Percentiles rank a stretch among this genome's conserved stretches.
Conservation (phyloP, 1,139 yeast species). For the Meyerozyma elateridarum region DNA sequence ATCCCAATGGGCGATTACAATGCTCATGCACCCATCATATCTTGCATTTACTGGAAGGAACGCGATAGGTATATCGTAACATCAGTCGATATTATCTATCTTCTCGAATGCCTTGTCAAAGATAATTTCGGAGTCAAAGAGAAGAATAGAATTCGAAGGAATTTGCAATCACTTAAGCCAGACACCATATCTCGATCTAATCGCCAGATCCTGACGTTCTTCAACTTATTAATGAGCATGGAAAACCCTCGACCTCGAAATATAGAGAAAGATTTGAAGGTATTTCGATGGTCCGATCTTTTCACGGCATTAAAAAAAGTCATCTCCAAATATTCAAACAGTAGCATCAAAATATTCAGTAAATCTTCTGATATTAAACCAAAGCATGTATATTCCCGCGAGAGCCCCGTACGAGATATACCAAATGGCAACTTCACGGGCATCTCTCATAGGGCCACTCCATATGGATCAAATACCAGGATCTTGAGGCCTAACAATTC, state of each 20-base stretch:
- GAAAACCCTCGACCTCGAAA: slow-evolving; percentile 66
- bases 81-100: slow-evolving; percentile 58
- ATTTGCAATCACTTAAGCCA: slow-evolving; percentile 63
- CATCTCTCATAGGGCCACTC: too few species aligned
- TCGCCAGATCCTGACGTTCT: slow-evolving; percentile 43
- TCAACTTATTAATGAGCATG: slow-evolving; percentile 58
- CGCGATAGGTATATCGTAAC: slow-evolving; percentile 51
- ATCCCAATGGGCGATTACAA: slow-evolving; percentile 21
- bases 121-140: slow-evolving; percentile 61
- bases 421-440: too few species aligned
- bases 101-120: slow-evolving; percentile 55
- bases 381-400: slow-evolving; percentile 3
- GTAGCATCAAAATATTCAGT: too few species aligned
- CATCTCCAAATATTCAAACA: slow-evolving; percentile 50
- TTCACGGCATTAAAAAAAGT: slow-evolving; percentile 55
- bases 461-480: too few species aligned
- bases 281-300: slow-evolving; percentile 56
- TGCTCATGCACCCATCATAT: slow-evolving; percentile 34
- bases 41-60: slow-evolving; percentile 62
- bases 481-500: too few species aligned
- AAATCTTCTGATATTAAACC: too few species aligned
- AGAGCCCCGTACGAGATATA: too few species aligned
- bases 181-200: slow-evolving; percentile 51
- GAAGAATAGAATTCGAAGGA: slow-evolving; percentile 66
- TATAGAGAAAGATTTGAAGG: slow-evolving; percentile 70